These are phyloP conservation scores for Aspergillus kassunensis DNA, from an alignment of 495 filamentous ascomycete genomes.

Conservation along the genomic window DNA sequence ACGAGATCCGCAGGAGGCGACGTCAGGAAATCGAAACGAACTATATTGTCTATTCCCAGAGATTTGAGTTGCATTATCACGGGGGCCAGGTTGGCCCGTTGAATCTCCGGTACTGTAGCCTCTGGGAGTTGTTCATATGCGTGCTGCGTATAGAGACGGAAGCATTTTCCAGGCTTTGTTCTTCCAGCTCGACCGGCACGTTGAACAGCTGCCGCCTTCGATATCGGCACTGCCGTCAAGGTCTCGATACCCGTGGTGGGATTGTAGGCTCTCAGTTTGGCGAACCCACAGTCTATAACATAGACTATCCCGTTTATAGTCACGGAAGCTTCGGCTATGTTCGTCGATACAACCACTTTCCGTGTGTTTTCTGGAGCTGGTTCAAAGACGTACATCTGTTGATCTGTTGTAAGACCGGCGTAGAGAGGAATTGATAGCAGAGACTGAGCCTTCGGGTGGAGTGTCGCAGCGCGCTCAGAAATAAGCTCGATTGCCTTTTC, in stretches of 20 bases:
- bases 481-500: conserved; percentile 74
- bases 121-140: conserved; percentile 67
- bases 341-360: conserved; percentile 92
- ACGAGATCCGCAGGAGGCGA: conserved; percentile 84
- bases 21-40: conserved; percentile 86
- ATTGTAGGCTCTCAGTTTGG: conserved; percentile 87
- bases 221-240: conserved; percentile 80
- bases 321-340: conserved; percentile 93
- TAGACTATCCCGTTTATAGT: conserved; percentile 93
- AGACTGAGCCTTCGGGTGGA: conserved; percentile 65
- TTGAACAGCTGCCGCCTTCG: conserved; percentile 89
- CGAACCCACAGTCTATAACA: conserved; percentile 88
- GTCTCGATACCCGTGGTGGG: conserved; percentile 86
- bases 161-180: conserved; percentile 93
- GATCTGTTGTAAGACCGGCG: conserved; percentile 80
- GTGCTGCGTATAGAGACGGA: conserved; percentile 83
- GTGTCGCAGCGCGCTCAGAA: conserved; percentile 68
- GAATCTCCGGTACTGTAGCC: conserved; percentile 82
- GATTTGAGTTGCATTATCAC: conserved; percentile 92
- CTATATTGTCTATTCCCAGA: conserved; percentile 92
- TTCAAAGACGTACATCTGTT: conserved; percentile 93
- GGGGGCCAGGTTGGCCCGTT: conserved; percentile 87
- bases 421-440: conserved; percentile 82
- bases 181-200: conserved; percentile 88
- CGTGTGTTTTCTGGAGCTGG: conserved; percentile 76